A percentile compares a stretch with the other conserved stretches of the same genome.
Conservation (phyloP, 192 early-diverging fungal species). For the Phlyctochytrium planicorne region DNA sequence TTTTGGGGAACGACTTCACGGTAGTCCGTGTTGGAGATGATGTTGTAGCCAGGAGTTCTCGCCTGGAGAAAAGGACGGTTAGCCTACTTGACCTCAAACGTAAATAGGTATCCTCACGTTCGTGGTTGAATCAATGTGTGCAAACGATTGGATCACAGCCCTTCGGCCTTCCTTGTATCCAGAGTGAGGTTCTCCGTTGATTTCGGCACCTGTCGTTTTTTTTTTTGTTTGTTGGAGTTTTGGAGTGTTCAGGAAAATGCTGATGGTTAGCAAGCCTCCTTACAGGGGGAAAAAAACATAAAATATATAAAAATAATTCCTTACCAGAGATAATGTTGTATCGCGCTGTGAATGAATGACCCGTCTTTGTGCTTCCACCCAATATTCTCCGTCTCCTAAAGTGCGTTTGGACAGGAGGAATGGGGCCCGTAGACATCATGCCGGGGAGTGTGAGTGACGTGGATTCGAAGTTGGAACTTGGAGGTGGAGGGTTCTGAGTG, state of each 20-base stretch:
- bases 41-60: conserved; percentile 36
- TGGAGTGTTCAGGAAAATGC: too few relatives aligned
- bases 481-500: background rate
- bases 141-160: conserved; percentile 39
- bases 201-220: conserved; percentile 3
- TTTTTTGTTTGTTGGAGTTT: background rate
- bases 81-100: background rate
- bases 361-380: conserved; percentile 15
- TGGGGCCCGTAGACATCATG: conserved; percentile 9
- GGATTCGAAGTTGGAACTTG: background rate
- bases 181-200: conserved; percentile 31
- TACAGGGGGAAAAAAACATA: too few relatives aligned
- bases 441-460: conserved; percentile 26
- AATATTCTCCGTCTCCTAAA: conserved; percentile 16
- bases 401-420: background rate
- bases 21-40: conserved; percentile 28
- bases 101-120: conserved; percentile 21
- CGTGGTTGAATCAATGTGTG: conserved; percentile 33
- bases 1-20: background rate
- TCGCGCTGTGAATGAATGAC: conserved; percentile 13
- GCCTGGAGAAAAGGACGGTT: conserved; percentile 23
- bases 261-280: too few relatives aligned
- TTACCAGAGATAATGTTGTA: conserved; percentile 44
- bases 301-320: conserved; percentile 1
- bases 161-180: conserved; percentile 42